Evolutionary conservation across 176 grass and related monocot genomes (phyloP), one percentile per base, ranked within the genome.

Genomic region (Carex cristatella): DNA sequence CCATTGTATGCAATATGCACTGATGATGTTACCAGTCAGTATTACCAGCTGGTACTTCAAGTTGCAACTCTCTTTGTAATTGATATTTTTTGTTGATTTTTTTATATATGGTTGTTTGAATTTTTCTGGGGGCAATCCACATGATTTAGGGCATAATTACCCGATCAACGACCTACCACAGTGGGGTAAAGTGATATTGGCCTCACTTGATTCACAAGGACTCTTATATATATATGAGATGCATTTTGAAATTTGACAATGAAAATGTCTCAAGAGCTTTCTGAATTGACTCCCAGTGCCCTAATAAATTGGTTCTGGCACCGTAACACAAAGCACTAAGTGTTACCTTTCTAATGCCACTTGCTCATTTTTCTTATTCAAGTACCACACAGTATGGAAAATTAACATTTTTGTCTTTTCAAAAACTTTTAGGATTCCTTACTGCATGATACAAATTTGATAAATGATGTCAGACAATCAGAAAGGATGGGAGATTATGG

Each of bases 361-460:
- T 55, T 31, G 19, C 2, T 75, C 27, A 31, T 56, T 31, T 55
- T 77, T 78, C 49, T 78, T 28, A 51, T 35, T 32, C 19, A 56
- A 57, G 27, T 57, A 78, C 49, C 51, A 57, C 74, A 28, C 13
- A 56, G 23, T 57, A 55, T 56, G 48, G 13, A 57, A 57, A 33
- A 57, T 78, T 57, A 56, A 32, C 40, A 28, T 54, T 75, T 75
- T 33, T 78, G 72, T 16, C 30, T 15, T 57, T 57, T 56, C 51
- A 78, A 74, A 69, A 53, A 68, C 19, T 83, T 67, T 40, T 68
- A 83, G 81, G 81, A 69, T 83, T 53, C 81, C 61, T 32, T 68
- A 64, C 19, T 83, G 19, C 62, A 31, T 4, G 63, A 55, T 19
- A 83, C 48, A 37, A 69, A 68, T 53, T 63, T 63, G 37, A 12